Conservation (phyloP, 495 filamentous ascomycete genomes). For the Penicillium mononematosum region DNA sequence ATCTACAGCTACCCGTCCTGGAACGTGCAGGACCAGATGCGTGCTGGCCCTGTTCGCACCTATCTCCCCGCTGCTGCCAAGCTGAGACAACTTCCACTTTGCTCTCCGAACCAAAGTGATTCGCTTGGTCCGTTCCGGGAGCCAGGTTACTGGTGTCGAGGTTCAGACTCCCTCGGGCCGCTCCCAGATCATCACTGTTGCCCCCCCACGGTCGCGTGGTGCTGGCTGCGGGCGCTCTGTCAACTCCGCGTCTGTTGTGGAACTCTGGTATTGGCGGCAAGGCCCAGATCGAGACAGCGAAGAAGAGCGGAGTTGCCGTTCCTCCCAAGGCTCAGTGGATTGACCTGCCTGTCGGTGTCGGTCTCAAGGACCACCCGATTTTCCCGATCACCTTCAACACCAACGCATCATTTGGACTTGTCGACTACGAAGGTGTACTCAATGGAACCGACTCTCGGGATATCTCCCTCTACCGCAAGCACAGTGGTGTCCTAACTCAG, state of each 20-base stretch:
- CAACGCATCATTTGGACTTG: conserved; percentile 58
- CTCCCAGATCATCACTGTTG: conserved; percentile 59
- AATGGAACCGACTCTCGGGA: conserved; percentile 47
- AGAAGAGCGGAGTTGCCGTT: conserved; percentile 50
- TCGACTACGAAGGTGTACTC: conserved; percentile 65
- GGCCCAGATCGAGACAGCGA: conserved; percentile 59
- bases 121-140: conserved; percentile 61
- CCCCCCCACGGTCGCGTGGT: conserved; percentile 62
- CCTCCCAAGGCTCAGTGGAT: conserved; percentile 64
- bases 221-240: conserved; percentile 67
- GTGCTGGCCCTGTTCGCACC: conserved; percentile 70
- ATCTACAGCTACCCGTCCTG: conserved; percentile 65
- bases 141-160: conserved; percentile 65
- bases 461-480: conserved; percentile 46
- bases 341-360: conserved; percentile 70
- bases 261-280: conserved; percentile 63
- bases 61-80: conserved; percentile 65
- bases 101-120: conserved; percentile 64
- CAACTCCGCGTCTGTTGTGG: conserved; percentile 70
- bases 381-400: conserved; percentile 63
- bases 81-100: conserved; percentile 65
- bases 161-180: conserved; percentile 59
- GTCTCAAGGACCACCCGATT: conserved; percentile 71
- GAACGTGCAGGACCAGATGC: conserved; percentile 65
- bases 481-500: conserved; percentile 64